Base-by-base conservation (phyloP, 2,329 filamentous ascomycete genomes). In the Beauveria medogensis region DNA sequence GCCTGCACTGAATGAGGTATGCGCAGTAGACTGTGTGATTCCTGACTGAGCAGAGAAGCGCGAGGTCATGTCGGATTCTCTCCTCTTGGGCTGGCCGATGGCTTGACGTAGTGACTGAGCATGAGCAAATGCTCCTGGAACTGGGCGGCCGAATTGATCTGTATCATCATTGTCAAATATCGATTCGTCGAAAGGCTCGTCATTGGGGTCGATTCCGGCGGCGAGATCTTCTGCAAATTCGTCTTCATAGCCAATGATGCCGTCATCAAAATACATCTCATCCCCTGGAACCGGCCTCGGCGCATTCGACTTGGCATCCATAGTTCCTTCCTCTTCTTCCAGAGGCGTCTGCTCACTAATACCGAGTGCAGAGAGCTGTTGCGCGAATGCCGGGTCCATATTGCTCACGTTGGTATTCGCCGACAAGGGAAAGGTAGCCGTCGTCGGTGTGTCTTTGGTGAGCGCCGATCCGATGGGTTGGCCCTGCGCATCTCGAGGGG, bases 191-290 rank as follows among this genome's bases (percentile, higher is more conserved):
- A 91, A 90, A 2, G 81, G 77, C 0, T 77, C 75, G 1, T 78
- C 78, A 30, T 87, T 82, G 20, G 78, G 79, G 62, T 80, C 70
- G 14, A 69, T 69, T 47, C 67, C 67, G 4, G 67, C 69, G 28
- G 72, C 77, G 3, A 79, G 74, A 55, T 78, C 76, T 61, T 76
- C 77, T 8, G 78, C 76, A 66, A 82, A 80, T 57, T 76, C 75
- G 22, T 71, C 69, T 46, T 77, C 74, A 59, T 67, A 83, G 72
- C 61, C 79, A 16, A 81, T 78, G 65, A 84, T 72, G 2, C 85
- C 86, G 67, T 85, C 85, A 64, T 89, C 85, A 67, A 87, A 91
- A 69, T 90, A 90, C 34, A 90, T 74, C 64, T 90, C 87, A 65
- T 88, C 85, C 40, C 20, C 40, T 55, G 22, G 30, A 22, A 55